Conservation (phyloP, 2,329 filamentous ascomycete genomes). For the Colletotrichum melonis region DNA sequence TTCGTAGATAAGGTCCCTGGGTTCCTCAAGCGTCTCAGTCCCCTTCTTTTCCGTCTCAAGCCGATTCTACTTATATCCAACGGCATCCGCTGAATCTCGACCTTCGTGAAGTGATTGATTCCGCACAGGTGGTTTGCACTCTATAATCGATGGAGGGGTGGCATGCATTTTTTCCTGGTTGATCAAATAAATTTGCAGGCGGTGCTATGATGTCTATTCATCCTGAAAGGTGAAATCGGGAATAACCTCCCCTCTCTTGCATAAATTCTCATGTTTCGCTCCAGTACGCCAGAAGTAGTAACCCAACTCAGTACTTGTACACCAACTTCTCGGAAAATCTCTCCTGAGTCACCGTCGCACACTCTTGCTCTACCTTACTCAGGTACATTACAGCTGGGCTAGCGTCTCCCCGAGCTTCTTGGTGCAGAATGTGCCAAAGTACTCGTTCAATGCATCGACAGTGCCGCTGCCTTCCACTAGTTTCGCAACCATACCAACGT, state of each 20-base stretch:
- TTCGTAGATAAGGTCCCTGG: too few relatives aligned
- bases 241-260: neutral
- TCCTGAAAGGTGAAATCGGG: neutral
- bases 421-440: slow-evolving; percentile 80
- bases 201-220: neutral
- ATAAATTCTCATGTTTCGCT: neutral
- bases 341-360: neutral
- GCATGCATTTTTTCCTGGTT: neutral
- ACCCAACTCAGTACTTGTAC: neutral
- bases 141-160: neutral
- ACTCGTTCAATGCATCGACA: slow-evolving; percentile 83
- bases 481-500: slow-evolving; percentile 81
- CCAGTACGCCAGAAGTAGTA: neutral
- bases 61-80: too few relatives aligned
- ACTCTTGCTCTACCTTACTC: neutral
- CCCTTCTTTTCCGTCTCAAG: too few relatives aligned
- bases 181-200: neutral
- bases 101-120: neutral
- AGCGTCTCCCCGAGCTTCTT: slow-evolving; percentile 62
- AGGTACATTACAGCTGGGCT: slow-evolving; percentile 50
- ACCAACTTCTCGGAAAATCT: neutral
- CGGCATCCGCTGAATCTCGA: neutral
- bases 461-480: slow-evolving; percentile 83
- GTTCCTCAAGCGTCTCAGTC: too few relatives aligned
- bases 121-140: neutral